phyloP scores from a whole-genome alignment of 495 filamentous ascomycete species.

The Neurospora africana region DNA sequence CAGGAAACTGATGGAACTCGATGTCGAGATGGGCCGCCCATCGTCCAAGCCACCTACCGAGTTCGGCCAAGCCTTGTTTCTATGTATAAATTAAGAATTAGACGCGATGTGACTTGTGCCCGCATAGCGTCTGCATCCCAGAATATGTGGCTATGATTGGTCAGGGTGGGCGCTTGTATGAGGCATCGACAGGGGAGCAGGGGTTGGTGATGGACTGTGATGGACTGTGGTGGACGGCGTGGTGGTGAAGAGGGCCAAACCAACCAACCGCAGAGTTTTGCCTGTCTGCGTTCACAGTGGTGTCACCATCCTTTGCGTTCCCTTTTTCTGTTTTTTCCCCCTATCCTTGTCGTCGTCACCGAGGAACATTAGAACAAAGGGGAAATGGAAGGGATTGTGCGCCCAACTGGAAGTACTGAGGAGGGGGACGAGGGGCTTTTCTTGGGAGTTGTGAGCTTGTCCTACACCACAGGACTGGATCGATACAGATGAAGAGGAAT shows the following conservation, averaged over 20 bases:
- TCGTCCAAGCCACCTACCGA: neutral
- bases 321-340: neutral
- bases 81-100: conserved; percentile 9
- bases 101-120: conserved; percentile 25
- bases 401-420: neutral
- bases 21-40: neutral
- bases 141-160: conserved; percentile 9
- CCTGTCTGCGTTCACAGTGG: neutral
- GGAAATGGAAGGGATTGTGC: neutral
- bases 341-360: conserved; percentile 1
- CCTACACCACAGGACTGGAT: neutral
- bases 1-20: neutral
- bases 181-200: neutral
- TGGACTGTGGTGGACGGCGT: neutral
- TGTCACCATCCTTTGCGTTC: neutral
- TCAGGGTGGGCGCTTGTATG: conserved; percentile 20
- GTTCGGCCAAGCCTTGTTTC: neutral
- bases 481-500: neutral
- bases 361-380: neutral
- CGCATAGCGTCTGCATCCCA: conserved; percentile 12
- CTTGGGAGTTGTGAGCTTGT: neutral
- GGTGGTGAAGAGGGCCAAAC: neutral
- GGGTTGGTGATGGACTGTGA: neutral
- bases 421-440: neutral
- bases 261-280: neutral